Conservation (phyloP, 2,329 filamentous ascomycete genomes). For the Trichoderma afroharzianum region DNA sequence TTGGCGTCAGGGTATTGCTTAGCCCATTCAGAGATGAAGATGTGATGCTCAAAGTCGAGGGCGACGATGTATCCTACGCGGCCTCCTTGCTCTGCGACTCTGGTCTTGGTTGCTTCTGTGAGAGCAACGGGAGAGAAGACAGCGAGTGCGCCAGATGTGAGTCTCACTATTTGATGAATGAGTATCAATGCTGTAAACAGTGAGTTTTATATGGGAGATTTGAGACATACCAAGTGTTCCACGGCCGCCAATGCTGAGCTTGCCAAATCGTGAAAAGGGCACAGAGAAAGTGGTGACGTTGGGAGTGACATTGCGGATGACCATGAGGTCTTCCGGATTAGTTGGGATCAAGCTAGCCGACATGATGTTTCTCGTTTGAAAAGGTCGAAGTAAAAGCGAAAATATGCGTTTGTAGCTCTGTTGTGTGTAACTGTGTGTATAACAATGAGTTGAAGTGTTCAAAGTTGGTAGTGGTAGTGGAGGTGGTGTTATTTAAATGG, state of each 20-base stretch:
- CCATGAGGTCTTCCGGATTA: conserved; percentile 80
- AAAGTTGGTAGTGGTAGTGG: background rate
- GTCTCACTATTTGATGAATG: conserved; percentile 55
- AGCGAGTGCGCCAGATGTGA: conserved; percentile 73
- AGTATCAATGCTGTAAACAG: background rate
- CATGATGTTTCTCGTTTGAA: conserved; percentile 39
- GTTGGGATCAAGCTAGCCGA: conserved; percentile 61
- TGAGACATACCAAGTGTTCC: conserved; percentile 69
- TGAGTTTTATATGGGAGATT: background rate
- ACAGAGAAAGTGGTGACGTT: conserved; percentile 75
- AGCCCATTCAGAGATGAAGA: conserved; percentile 85
- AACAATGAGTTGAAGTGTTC: background rate
- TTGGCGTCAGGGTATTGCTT: conserved; percentile 72
- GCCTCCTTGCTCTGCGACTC: conserved; percentile 62
- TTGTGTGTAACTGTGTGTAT: background rate
- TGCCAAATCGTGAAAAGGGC: conserved; percentile 79
- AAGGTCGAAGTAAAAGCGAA: background rate
- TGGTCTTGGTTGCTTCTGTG: conserved; percentile 66
- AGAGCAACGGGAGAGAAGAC: conserved; percentile 90
- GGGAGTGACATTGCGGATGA: conserved; percentile 80
- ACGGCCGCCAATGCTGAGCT: conserved; percentile 78
- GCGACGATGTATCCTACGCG: conserved; percentile 81
- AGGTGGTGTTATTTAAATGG: background rate
- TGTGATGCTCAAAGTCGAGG: conserved; percentile 89
- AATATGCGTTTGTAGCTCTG: background rate